These are phyloP conservation scores for Litsea cubeba DNA, from an alignment of 164 flowering plant genomes.

Conservation along the genomic window DNA sequence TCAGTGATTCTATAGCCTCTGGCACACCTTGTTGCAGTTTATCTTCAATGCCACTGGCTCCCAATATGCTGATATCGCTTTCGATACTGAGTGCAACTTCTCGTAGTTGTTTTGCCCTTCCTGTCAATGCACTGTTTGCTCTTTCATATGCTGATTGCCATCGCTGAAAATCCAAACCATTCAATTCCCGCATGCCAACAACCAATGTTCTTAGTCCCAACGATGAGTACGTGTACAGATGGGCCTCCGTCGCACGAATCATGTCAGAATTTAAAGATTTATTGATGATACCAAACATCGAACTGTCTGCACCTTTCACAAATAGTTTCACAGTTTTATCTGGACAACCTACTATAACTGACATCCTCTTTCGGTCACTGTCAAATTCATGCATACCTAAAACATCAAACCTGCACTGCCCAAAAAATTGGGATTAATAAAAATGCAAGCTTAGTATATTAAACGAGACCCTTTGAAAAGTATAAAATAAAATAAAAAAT, in stretches of 20 bases:
- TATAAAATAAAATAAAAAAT: too few species aligned
- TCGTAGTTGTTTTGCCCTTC: conserved; percentile 76
- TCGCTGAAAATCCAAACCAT: conserved; percentile 55
- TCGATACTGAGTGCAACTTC: conserved; percentile 70
- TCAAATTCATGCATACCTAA: conserved; percentile 98
- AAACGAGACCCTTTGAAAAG: not conserved
- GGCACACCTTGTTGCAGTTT: conserved; percentile 89
- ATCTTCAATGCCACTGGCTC: conserved; percentile 92
- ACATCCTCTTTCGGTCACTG: conserved; percentile 98
- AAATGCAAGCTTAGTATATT: conserved; percentile 5
- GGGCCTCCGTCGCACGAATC: conserved; percentile 50
- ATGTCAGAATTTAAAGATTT: conserved; percentile 39
- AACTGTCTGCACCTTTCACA: conserved; percentile 93
- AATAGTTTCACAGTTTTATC: conserved; percentile 73
- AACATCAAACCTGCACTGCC: conserved; percentile 78
- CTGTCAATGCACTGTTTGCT: conserved; percentile 77
- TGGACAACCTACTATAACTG: conserved; percentile 86
- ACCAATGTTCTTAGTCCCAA: conserved; percentile 85
- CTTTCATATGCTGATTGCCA: conserved; percentile 83
- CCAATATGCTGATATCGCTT: conserved; percentile 51
- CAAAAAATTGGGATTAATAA: conserved; percentile 12
- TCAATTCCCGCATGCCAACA: conserved; percentile 72
- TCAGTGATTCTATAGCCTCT: conserved; percentile 84
- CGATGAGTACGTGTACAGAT: conserved; percentile 72
- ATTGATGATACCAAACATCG: conserved; percentile 69